Evolutionary conservation across 306 rosid genomes (phyloP), one percentile per base, ranked within the genome.

Genomic region (Pyrus pyrifolia): DNA sequence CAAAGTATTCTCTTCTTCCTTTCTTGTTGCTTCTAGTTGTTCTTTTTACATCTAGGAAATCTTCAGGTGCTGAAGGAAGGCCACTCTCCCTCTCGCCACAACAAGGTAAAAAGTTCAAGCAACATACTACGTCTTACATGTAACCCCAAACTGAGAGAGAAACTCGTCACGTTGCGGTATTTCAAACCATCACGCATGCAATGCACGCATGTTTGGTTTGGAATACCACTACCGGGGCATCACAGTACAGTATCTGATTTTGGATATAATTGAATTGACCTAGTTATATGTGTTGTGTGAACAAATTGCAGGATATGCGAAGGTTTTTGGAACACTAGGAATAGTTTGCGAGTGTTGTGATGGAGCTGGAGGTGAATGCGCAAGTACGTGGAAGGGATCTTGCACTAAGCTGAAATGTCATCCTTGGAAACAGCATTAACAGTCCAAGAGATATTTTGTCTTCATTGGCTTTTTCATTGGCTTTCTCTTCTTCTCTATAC

Each of bases 291-390:
- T 29, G 0, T 17, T 52, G n/a, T 2, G 61, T 6, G 17, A 4
- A 35, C 55, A 13, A 12, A 5, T 40, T 42, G 49, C 21, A 81
- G 85, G 74, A 38, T 63, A 78, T 55, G 62, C 89, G 19, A 45
- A 72, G 62, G 70, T 76, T 38, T 75, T 81, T 64, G 83, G 64
- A 4, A 68, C 78, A 3, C 72, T 86, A 42, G 89, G 87, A 17
- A 57, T 86, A 18, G 82, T 71, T 44, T 86, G 89, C 66, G 80
- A 81, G 73, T 86, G 87, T 33, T 83, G 89, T 27, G 83, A 83
- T 57, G 87, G 73, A 19, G 42, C 12, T 19, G 76, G 61, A 40
- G 83, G 84, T n/a, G 77, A 78, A 46, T 83, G 87, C 80, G 29
- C 40, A n/a, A 81, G 70, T 76, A 33, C 55, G 1, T 78, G 84